Base-by-base conservation (phyloP, 163 green algal genomes). In the Smithsoniella earleae region DNA sequence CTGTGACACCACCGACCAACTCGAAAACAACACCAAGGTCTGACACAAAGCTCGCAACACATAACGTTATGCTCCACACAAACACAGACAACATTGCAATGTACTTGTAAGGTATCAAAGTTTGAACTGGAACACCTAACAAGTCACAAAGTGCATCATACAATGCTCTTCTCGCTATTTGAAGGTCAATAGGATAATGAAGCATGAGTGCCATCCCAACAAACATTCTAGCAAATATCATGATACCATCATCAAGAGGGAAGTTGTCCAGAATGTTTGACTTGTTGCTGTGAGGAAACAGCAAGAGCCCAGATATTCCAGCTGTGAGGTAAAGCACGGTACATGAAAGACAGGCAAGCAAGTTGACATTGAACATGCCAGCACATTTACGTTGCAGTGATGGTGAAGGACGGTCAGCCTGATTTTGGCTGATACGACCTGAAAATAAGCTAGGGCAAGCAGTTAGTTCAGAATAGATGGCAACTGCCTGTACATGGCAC, bases 401-500 rank as follows among this genome's bases (percentile, higher is more conserved):
- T 13, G 40, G 10, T 49, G 40, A 22, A 13, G 10, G 40, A 13
- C 40, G 10, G 40, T 13, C 10, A 22, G 40, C 40, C 40, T 49
- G 10, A 13, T 49, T 13, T 49, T 49, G 40, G 40, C 40, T 22
- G 5, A 37, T 30, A 16, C 34, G n/a, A n/a, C n/a, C n/a, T n/a
- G n/a, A n/a, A 36, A 69, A 69, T 30, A 69, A 33, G 30, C 6
- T 4, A 1, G 58, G 58, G 58, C 43, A 30, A 33, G 28, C 20
- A 33, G 58, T 40, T 30, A 69, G 58, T 31, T 69, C 58, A 33
- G 40, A 69, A 33, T 69, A 69, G 58, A 69, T 69, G 25, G 58
- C 30, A 30, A 69, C 58, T 30, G 58, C 20, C 58, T 69, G 58
- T 30, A 69, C 58, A 38, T 69, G 58, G 58, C 58, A 69, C 30